Base-by-base conservation (phyloP, 108 stramenopile species). In the Chaetoceros muelleri region DNA sequence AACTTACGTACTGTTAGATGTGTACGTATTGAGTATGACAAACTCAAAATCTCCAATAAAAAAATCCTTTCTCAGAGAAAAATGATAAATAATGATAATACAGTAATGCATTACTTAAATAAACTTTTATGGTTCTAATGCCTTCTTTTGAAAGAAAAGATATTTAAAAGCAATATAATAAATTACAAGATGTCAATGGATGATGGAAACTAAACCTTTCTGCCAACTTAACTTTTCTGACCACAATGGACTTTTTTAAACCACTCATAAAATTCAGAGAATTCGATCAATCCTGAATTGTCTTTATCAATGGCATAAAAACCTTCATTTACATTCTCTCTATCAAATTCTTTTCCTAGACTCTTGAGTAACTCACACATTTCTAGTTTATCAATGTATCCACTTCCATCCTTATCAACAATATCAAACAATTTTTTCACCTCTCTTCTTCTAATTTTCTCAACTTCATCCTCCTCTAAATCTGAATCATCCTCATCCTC, bases 361-460 rank as follows among this genome's bases (percentile, higher is more conserved):
- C 13, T 40, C 13, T 13, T 40, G 8, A 40, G 34, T 13, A 40
- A 40, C 5, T 5, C 34, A 27, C 52, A n/a, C 61, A 79, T 65
- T 61, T 75, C 76, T 22, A 31, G 30, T 34, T 65, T 61, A 29
- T 81, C 74, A 28, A 78, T 68, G 13, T 60, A 30, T 57, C 67
- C 70, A 30, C 62, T 71, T 25, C 62, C 66, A 44, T 75, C 73
- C n/a, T 47, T 57, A 45, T 78, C 77, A 52, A 82, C 69, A n/a
- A 69, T 48, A 46, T 62, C 59, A 58, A 82, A 82, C 10, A 79
- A 47, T 19, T 62, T 68, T n/a, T 46, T 29, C 3, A 72, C 40
- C 17, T 72, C 71, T 40, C 34, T 40, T 23, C 57, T 51, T 62
- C 73, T 44, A 46, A 79, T 70, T 50, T 26, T n/a, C 7, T 70